These are phyloP conservation scores for Bipolaris cookei DNA, from an alignment of 2,329 filamentous ascomycete genomes.

Conservation along the genomic window DNA sequence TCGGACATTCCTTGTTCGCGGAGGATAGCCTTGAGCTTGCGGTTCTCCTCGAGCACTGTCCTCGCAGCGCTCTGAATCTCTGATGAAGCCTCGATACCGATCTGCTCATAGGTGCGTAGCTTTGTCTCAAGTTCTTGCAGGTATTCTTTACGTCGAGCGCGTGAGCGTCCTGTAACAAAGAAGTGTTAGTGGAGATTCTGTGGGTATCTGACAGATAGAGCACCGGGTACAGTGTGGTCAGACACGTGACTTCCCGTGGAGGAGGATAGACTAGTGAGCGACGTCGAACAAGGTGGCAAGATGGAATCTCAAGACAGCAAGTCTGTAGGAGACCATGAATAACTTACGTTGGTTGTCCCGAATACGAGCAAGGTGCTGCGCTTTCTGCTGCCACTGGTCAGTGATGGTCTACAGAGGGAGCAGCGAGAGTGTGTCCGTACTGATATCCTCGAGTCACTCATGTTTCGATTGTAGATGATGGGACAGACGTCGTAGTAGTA, in stretches of 20 bases:
- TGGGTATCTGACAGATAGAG: background rate
- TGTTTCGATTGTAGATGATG: conserved; percentile 21
- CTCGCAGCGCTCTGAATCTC: conserved; percentile 75
- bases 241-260: background rate
- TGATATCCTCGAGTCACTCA: conserved; percentile 38
- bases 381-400: conserved; percentile 35
- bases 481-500: conserved; percentile 9
- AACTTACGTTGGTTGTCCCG: conserved; percentile 71
- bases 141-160: conserved; percentile 76
- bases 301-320: too few relatives aligned
- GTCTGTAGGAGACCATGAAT: background rate
- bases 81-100: conserved; percentile 71
- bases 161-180: conserved; percentile 63
- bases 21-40: conserved; percentile 65
- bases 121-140: conserved; percentile 71
- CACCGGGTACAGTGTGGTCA: background rate
- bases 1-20: conserved; percentile 64
- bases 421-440: conserved; percentile 15
- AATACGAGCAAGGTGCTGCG: conserved; percentile 63
- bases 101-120: conserved; percentile 66
- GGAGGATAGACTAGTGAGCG: background rate
- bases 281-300: background rate
- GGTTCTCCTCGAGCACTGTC: conserved; percentile 73
- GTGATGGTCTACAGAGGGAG: background rate
- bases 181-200: conserved; percentile 14